Evolutionary conservation across 1,139 yeast species (phyloP).

Genomic region (Hemisphaericaspora subhashii): DNA sequence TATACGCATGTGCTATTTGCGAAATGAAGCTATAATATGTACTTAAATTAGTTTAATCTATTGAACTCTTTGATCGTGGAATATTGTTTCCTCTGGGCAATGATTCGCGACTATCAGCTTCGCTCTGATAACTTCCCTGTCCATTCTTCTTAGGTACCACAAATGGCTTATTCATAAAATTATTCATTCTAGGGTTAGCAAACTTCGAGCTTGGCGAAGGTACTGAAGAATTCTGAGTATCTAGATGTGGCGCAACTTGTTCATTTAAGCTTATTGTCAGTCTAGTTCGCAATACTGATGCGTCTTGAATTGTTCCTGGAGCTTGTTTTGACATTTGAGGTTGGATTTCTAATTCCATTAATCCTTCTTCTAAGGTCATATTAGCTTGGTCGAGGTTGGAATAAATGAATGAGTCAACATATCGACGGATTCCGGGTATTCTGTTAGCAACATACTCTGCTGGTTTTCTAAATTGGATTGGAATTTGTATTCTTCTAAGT

Average conservation of each 20-base stretch:
- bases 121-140: slow-evolving; percentile 18
- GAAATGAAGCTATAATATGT: neutral
- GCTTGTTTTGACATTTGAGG: neutral
- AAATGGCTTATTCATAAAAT: slow-evolving; percentile 39
- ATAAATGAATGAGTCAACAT: slow-evolving; percentile 9
- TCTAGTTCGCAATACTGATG: slow-evolving; percentile 39
- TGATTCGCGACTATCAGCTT: slow-evolving; percentile 31
- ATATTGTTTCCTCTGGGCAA: slow-evolving; percentile 25
- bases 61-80: slow-evolving; percentile 15
- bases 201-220: neutral
- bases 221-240: neutral
- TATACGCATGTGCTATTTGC: no score
- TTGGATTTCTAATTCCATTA: slow-evolving; percentile 9
- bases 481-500: slow-evolving; percentile 17
- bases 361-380: slow-evolving; percentile 36
- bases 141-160: slow-evolving; percentile 28
- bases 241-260: slow-evolving; percentile 11
- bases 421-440: slow-evolving; percentile 19
- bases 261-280: slow-evolving; percentile 38
- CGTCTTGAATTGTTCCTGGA: slow-evolving; percentile 16
- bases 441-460: slow-evolving; percentile 15
- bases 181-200: slow-evolving; percentile 17
- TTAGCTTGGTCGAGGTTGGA: slow-evolving; percentile 15
- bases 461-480: slow-evolving; percentile 17
- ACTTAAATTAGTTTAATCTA: slow-evolving; percentile 7